Base-by-base conservation (phyloP, 441 rosid species). In the Sinapis alba region DNA sequence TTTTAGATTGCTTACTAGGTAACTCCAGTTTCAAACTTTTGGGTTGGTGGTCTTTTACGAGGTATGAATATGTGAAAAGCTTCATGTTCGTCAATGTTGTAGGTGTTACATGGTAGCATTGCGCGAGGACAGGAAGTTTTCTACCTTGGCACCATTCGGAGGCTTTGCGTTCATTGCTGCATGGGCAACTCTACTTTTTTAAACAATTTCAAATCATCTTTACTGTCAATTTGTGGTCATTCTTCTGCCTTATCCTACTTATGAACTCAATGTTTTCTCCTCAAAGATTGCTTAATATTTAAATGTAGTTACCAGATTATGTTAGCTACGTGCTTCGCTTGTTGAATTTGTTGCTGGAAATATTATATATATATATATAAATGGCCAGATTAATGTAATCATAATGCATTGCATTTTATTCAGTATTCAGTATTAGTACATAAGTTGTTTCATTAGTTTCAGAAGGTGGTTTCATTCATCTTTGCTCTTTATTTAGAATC, bases 141-240 rank as follows among this genome's bases (percentile, higher is more conserved):
- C 92, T 19, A 78, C 77, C 24, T 41, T 89, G 66, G 92, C 97
- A 74, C 97, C 97, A 28, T 83, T 89, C 69, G 96, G 98, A 65
- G 97, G 96, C 50, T 86, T 91, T 68, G 97, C 97, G 15, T 91
- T 95, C 72, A 70, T 91, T 16, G 95, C 86, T 57, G 98, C 89
- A 61, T 95, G 98, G 97, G 97, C 82, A 32, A 87, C 90, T 88
- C 80, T 95, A 84, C 83, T 91, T 16, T 87, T 93, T 84, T 95
- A 71, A 84, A 32, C 69, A 43, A 66, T 43, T 45, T 45, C 51
- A 45, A 45, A 45, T 45, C 6, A 45, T 74, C 7, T 45, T 6
- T 7, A 16, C 41, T 19, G 20, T 62, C 51, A n/a, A n/a, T 4
- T 45, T 45, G 18, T 43, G 50, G 50, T 13, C 50, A 43, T 13